Percentiles rank a stretch among this genome's conserved stretches.
Evolutionary conservation across 1,284 basidiomycete species (phyloP).

Genomic region (Agaricales sp.): DNA sequence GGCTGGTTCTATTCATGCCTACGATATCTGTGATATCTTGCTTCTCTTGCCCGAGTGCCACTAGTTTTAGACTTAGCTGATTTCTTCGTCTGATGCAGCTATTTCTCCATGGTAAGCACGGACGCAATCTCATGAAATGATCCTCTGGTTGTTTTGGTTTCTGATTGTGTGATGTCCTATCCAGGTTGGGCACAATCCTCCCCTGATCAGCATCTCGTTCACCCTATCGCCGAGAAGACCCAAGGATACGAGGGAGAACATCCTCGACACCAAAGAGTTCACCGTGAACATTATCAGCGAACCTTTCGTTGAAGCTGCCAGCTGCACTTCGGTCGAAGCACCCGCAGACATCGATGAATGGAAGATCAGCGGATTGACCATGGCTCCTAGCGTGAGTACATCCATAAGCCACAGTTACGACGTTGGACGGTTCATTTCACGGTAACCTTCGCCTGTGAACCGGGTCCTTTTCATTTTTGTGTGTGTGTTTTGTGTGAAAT

Average conservation of each 20-base stretch:
- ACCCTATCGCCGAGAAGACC: conserved; percentile 27
- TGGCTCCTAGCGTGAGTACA: conserved; percentile 44
- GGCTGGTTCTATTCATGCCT: no score
- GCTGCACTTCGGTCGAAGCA: conserved; percentile 56
- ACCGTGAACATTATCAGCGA: conserved; percentile 73
- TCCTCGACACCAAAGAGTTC: conserved; percentile 59
- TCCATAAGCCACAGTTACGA: conserved; percentile 3
- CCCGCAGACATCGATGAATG: conserved; percentile 63
- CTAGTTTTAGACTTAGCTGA: neutral
- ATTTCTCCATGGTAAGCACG: conserved; percentile 43
- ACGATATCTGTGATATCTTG: neutral
- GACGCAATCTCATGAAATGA: conserved; percentile 6
- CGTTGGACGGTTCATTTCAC: no score
- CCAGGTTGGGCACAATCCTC: conserved; percentile 53
- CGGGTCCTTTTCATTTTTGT: no score
- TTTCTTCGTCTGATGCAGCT: conserved; percentile 24
- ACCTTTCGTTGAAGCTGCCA: conserved; percentile 63
- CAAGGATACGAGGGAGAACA: conserved; percentile 64
- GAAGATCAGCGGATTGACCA: conserved; percentile 63
- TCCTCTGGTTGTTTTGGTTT: conserved; percentile 17
- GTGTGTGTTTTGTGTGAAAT: no score
- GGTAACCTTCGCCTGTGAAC: no score
- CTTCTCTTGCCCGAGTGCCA: neutral
- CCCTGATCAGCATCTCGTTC: conserved; percentile 56
- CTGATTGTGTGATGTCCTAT: conserved; percentile 13